Base-by-base conservation (phyloP, 495 filamentous ascomycete species). In the Penicillium coprophilum region DNA sequence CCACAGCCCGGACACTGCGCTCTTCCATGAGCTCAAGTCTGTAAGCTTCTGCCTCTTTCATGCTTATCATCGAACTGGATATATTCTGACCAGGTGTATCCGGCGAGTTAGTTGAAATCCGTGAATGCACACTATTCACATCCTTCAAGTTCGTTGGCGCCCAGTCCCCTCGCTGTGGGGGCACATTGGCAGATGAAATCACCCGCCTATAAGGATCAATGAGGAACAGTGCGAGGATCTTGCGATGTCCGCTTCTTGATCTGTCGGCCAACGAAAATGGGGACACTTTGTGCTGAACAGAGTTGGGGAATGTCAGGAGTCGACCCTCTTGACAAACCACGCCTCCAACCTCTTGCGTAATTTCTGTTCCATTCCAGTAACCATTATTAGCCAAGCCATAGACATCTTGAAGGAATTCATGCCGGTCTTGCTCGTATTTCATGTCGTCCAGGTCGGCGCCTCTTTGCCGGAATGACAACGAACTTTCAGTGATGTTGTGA, bases 401-500 rank as follows among this genome's bases (percentile, higher is more conserved):
- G 7, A 5, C 24, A 27, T 27, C 24, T 27, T 27, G 24, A 27
- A 27, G 24, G 24, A 27, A 27, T 27, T 27, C 24, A 27, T 27
- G 24, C 24, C 24, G 24, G 24, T 27, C 24, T 27, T 27, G 24
- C 24, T 27, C 24, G 24, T 27, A 6, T 5, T 27, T 4, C 4
- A 27, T 5, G 24, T 27, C 4, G 24, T 27, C 24, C 24, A 27
- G 24, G 1, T 27, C 0, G 24, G 24, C 7, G 7, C 24, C 1
- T 27, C 24, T 27, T 38, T 80, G 72, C 12, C 80, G 79, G 62
- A 89, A 86, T 0, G 71, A 59, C 0, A 89, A 75, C 30, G 58
- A 61, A 56, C 74, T 82, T 5, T 77, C 64, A 4, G 79, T 85
- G 51, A 88, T 81, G 62, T 91, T 90, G 1, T 83, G 70, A 46